phyloP scores from a whole-genome alignment of 306 rosid genomes.

The Inga leiocalycina region DNA sequence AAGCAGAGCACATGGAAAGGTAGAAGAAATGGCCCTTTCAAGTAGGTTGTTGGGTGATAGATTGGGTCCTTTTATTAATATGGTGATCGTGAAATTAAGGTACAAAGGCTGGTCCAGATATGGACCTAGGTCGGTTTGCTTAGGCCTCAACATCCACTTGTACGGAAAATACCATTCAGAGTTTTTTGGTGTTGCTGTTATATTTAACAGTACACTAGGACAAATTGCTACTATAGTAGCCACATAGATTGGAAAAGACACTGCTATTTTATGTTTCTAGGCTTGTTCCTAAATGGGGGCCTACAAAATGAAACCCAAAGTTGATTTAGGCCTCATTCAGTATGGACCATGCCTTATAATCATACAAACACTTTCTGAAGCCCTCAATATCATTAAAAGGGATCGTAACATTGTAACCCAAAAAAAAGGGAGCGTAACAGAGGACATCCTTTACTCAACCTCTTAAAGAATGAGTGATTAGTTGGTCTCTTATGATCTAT shows the following conservation, averaged over 20 bases:
- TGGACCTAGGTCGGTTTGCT: not conserved
- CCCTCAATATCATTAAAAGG: too few species aligned
- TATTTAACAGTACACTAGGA: not conserved
- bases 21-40: slow-evolving; percentile 34
- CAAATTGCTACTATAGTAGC: not conserved
- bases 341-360: not conserved
- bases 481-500: too few species aligned
- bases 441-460: too few species aligned
- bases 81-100: slow-evolving; percentile 21
- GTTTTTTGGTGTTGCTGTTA: not conserved
- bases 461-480: too few species aligned
- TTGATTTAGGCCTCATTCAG: not conserved
- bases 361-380: not conserved
- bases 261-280: not conserved
- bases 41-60: slow-evolving; percentile 14
- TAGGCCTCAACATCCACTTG: not conserved
- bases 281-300: not conserved
- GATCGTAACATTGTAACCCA: too few species aligned
- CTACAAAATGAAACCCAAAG: not conserved
- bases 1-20: slow-evolving; percentile 42
- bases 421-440: too few species aligned
- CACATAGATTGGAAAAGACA: not conserved
- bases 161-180: not conserved
- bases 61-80: not conserved
- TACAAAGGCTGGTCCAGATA: slow-evolving; percentile 23